Base-by-base conservation (phyloP, 495 filamentous ascomycete genomes). In the Xylaria grammica region DNA sequence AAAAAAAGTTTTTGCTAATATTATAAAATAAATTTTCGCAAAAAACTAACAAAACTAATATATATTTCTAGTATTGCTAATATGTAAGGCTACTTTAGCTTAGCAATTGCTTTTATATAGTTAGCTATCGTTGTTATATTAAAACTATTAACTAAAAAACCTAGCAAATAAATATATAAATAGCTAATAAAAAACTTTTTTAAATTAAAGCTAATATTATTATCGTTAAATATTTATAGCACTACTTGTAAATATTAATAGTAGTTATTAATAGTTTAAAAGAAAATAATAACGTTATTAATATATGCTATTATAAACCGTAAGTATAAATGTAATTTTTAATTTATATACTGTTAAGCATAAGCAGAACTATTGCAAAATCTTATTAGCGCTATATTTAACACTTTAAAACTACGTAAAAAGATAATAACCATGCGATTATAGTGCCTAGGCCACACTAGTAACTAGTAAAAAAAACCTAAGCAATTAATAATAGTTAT, bases 351-450 rank as follows among this genome's bases (percentile, higher is more conserved):
- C 5, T 46, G 42, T 22, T 59, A 42, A 8, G 24, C 20, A 29
- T 24, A 50, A 3, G 6, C n/a, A 22, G 15, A 24, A 19, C 46
- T 50, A 24, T 56, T 56, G 7, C 11, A 30, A 36, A 34, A 36
- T 3, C 29, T 56, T 56, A 36, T 56, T 30, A 36, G 19, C 4
- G 30, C 30, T 10, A 36, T 36, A 22, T 36, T 56, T 10, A 56
- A 36, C 34, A 56, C 19, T 36, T 42, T 36, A 34, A 56, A 17
- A 2, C 15, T 54, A 52, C 32, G 29, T 54, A 46, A 46, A 6
- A 20, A 62, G 7, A 62, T 62, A 49, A 62, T 34, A 52, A 50
- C 19, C 19, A 34, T 48, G 13, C 32, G 15, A 19, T 62, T 62
- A 5, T 42, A 5, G n/a, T 56, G 34, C 3, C 11, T 19, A 34